Evolutionary conservation across 768 basidiomycete genomes (phyloP).

Genomic region (Cyathus striatus): DNA sequence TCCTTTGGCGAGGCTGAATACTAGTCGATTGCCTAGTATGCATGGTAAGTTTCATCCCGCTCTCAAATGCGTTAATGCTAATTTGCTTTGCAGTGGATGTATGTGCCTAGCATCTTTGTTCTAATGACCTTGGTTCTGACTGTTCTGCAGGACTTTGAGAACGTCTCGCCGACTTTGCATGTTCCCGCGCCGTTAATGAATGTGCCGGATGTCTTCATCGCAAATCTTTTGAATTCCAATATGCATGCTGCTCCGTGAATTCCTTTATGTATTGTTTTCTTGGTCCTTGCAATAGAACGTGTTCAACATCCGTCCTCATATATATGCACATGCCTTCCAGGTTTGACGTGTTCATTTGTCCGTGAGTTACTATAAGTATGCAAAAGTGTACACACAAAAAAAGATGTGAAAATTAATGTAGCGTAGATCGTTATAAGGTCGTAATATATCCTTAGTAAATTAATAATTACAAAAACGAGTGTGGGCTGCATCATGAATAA

Average conservation of each 20-base stretch:
- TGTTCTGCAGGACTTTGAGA: conserved; percentile 5
- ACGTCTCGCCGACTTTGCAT: neutral
- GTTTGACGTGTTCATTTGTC: too few relatives aligned
- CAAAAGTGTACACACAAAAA: too few relatives aligned
- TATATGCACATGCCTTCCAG: too few relatives aligned
- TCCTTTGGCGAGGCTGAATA: conserved; percentile 71
- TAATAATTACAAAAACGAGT: too few relatives aligned
- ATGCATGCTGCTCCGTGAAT: neutral
- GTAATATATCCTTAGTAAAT: too few relatives aligned
- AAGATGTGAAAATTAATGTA: too few relatives aligned
- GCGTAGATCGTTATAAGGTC: too few relatives aligned
- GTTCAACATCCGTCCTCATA: too few relatives aligned
- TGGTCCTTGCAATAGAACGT: too few relatives aligned
- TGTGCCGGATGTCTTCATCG: neutral
- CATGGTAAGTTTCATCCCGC: conserved; percentile 44
- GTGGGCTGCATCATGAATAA: too few relatives aligned
- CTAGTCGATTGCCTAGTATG: conserved; percentile 81
- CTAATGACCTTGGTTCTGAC: conserved; percentile 12
- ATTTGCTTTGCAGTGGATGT: conserved; percentile 28
- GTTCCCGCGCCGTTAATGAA: neutral
- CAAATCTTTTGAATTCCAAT: neutral
- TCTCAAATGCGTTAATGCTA: neutral
- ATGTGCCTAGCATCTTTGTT: conserved; percentile 30
- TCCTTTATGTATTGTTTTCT: neutral
- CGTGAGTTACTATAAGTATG: too few relatives aligned